Evolutionary conservation across 352 stramenopile species (phyloP).

Genomic region (Globisporangium sylvaticum): DNA sequence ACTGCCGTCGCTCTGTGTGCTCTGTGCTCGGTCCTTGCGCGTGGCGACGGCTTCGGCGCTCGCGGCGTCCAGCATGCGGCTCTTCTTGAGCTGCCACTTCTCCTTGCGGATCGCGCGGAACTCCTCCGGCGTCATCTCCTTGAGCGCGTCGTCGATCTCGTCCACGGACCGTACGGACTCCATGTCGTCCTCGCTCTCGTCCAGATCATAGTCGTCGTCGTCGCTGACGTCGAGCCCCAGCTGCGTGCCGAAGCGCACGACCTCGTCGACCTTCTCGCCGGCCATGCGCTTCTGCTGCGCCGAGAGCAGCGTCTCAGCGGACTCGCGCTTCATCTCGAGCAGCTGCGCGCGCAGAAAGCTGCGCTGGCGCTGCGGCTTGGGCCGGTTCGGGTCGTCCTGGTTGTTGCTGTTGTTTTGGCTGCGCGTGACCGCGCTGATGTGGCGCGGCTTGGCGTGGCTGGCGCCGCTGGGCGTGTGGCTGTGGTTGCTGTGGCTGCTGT

Average conservation of each 20-base stretch:
- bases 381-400: conserved; percentile 11
- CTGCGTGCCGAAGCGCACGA: conserved; percentile 21
- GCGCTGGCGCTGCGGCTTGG: conserved; percentile 50
- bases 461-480: conserved; percentile 15
- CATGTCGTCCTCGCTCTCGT: conserved; percentile 31
- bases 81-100: conserved; percentile 22
- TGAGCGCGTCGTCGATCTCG: conserved; percentile 32
- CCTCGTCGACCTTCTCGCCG: conserved; percentile 31
- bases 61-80: conserved; percentile 10
- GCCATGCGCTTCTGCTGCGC: conserved; percentile 45
- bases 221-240: conserved; percentile 24
- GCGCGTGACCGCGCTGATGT: conserved; percentile 35
- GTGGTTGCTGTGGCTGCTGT: conserved; percentile 5
- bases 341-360: conserved; percentile 68
- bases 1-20: conserved; percentile 5
- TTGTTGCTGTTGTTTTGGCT: conserved; percentile 26
- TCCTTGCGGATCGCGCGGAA: conserved; percentile 27
- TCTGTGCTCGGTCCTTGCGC: conserved; percentile 21
- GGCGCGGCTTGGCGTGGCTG: conserved; percentile 25
- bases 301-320: conserved; percentile 43
- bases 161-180: conserved; percentile 29
- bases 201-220: conserved; percentile 31
- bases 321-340: conserved; percentile 76
- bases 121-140: conserved; percentile 27
- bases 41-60: conserved; percentile 9